A percentile compares a stretch with the other conserved stretches of the same genome.
These are phyloP conservation scores for Helotiales sp. DNA, from an alignment of 2,329 filamentous ascomycete species.

Conservation along the genomic window DNA sequence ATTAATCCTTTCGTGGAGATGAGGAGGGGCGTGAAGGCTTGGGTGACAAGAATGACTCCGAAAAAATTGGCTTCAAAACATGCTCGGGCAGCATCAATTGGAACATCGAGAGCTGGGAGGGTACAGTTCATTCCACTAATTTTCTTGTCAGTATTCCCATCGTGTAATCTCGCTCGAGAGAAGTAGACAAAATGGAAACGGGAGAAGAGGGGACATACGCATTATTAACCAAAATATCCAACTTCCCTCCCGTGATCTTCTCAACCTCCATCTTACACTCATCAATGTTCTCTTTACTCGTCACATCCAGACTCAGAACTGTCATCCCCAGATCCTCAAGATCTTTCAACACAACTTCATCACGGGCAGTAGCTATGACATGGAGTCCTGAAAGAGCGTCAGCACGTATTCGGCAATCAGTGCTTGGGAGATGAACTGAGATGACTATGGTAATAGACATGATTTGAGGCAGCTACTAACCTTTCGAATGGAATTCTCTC, in stretches of 20 bases:
- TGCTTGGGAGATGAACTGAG: too few relatives aligned
- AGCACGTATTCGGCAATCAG: neutral
- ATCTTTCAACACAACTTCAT: constrained; percentile 35
- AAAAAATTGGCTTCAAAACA: constrained; percentile 42
- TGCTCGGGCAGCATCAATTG: constrained; percentile 31
- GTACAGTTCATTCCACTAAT: constrained; percentile 27
- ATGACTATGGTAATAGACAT: too few relatives aligned
- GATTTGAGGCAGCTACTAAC: constrained; percentile 14
- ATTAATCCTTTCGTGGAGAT: constrained; percentile 31
- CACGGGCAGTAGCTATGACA: constrained; percentile 44
- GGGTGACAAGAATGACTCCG: constrained; percentile 45
- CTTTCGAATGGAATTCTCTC: constrained; percentile 38
- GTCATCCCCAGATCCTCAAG: constrained; percentile 34
- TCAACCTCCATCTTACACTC: constrained; percentile 20
- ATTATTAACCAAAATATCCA: constrained; percentile 23
- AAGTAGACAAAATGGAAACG: neutral
- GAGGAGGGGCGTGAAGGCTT: constrained; percentile 38
- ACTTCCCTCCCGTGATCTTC: constrained; percentile 15
- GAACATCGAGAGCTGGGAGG: constrained; percentile 34
- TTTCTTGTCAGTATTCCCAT: constrained; percentile 10
- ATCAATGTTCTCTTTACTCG: constrained; percentile 23
- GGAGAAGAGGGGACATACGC: constrained; percentile 2
- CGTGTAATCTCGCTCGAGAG: too few relatives aligned
- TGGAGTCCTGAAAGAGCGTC: constrained; percentile 31
- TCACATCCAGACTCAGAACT: constrained; percentile 44